Conservation (phyloP, 2,329 filamentous ascomycete species). For the Juglanconis oblonga region DNA sequence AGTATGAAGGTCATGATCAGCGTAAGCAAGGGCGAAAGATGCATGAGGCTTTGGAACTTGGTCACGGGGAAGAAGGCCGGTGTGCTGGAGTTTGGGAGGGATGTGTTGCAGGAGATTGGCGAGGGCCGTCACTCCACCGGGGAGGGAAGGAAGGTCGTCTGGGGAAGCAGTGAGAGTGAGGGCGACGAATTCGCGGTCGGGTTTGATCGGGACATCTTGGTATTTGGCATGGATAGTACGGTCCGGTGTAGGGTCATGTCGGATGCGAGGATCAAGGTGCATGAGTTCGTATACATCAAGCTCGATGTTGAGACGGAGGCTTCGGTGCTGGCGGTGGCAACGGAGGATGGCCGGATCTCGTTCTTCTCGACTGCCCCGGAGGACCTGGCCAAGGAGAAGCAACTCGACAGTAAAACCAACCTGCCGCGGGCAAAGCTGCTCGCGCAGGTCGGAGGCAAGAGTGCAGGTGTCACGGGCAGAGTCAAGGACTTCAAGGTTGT, state of each 20-base stretch:
- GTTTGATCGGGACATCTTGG: slow-evolving; percentile 80
- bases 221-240: slow-evolving; percentile 86
- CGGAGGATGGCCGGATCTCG: slow-evolving; percentile 83
- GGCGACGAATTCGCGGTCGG: slow-evolving; percentile 82
- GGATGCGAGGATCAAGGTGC: slow-evolving; percentile 71
- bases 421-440: slow-evolving; percentile 63
- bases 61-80: slow-evolving; percentile 95
- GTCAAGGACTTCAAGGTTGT: slow-evolving; percentile 87
- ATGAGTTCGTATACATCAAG: slow-evolving; percentile 72
- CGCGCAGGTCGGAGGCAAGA: slow-evolving; percentile 75
- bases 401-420: slow-evolving; percentile 16
- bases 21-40: slow-evolving; percentile 83
- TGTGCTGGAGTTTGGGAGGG: slow-evolving; percentile 78
- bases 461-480: slow-evolving; percentile 63
- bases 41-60: slow-evolving; percentile 93
- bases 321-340: slow-evolving; percentile 71
- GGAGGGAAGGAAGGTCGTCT: slow-evolving; percentile 78
- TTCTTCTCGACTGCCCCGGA: slow-evolving; percentile 70
- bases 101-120: slow-evolving; percentile 70
- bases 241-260: slow-evolving; percentile 73
- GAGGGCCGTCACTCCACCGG: slow-evolving; percentile 75
- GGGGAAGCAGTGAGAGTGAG: slow-evolving; percentile 68
- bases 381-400: slow-evolving; percentile 37
- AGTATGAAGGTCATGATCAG: slow-evolving; percentile 96
- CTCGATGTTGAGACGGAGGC: slow-evolving; percentile 46